Evolutionary conservation across 495 filamentous ascomycete genomes (phyloP), one percentile per base, ranked within the genome.

Genomic region (Pyrenula massariospora): DNA sequence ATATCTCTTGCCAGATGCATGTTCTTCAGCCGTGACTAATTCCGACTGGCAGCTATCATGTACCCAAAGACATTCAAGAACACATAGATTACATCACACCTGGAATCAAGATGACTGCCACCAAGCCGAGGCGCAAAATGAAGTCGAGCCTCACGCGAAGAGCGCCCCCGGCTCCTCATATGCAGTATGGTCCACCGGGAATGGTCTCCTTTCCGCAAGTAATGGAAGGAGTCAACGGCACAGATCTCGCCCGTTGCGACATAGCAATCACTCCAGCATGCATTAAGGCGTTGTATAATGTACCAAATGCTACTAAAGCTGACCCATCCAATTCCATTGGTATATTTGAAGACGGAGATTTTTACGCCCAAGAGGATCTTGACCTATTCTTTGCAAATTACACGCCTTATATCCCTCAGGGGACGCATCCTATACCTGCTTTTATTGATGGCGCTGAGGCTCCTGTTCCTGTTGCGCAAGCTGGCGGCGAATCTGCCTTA

Each of bases 61-160:
- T 83, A 2, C 81, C 81, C 0, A 65, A 67, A 23, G 66, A 75
- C 21, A 60, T 82, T 22, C 66, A 67, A 31, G 68, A 70, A 36
- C 74, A 84, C 54, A 67, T 83, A 31, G 81, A 83, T 62, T 82
- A 79, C 62, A 78, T 83, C 55, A 83, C 75, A 1, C 78, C 79
- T 1, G 72, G 71, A 25, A 64, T 76, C n/a, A 56, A 63, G 2
- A 54, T 66, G 48, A 60, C 66, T 1, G 63, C 31, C 66, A 57
- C 60, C 69, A 31, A 57, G 57, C 2, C 31, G 15, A 15, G 59
- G 56, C 10, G 52, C 62, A 54, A 31, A 24, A 15, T 54, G 10
- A 48, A 42, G 22, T 31, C 8, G 15, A 42, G 31, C 31, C 31
- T 42, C 31, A 42, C 15, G 8, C 31, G 31, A 8, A 5, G 31